Conservation (phyloP, 768 basidiomycete genomes). For the Rhodotorula paludigena region DNA sequence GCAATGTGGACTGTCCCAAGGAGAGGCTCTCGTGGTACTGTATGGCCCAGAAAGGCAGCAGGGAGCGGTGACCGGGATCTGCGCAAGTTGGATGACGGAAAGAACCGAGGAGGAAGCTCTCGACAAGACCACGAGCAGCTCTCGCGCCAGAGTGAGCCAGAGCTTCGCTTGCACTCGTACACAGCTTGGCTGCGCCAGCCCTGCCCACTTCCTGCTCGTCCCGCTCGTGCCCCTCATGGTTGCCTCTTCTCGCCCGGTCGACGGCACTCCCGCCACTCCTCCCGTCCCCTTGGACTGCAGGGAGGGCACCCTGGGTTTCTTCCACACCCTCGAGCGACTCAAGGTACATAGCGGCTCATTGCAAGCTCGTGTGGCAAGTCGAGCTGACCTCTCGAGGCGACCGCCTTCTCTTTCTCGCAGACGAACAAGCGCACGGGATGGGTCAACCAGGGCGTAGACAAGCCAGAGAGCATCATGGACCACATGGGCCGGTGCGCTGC, state of each 20-base stretch:
- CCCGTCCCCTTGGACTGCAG: conserved; percentile 23
- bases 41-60: too few species aligned
- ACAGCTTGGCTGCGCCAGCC: too few species aligned
- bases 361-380: neutral
- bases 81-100: too few species aligned
- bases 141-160: too few species aligned
- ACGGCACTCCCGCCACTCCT: conserved; percentile 22
- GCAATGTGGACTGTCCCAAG: too few species aligned
- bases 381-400: neutral
- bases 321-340: conserved; percentile 79
- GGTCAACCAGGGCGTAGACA: conserved; percentile 70
- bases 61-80: too few species aligned
- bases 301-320: conserved; percentile 73
- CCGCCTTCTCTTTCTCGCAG: conserved; percentile 49
- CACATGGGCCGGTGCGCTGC: conserved; percentile 68
- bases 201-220: too few species aligned
- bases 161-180: too few species aligned
- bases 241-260: neutral
- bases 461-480: conserved; percentile 62
- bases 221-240: neutral
- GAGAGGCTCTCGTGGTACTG: too few species aligned
- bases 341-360: conserved; percentile 59
- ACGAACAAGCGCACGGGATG: conserved; percentile 95
- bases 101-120: too few species aligned
- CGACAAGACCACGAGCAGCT: too few species aligned